These are phyloP conservation scores for Eremochloa ophiuroides DNA, from an alignment of 176 grass and related monocot genomes.

Conservation along the genomic window DNA sequence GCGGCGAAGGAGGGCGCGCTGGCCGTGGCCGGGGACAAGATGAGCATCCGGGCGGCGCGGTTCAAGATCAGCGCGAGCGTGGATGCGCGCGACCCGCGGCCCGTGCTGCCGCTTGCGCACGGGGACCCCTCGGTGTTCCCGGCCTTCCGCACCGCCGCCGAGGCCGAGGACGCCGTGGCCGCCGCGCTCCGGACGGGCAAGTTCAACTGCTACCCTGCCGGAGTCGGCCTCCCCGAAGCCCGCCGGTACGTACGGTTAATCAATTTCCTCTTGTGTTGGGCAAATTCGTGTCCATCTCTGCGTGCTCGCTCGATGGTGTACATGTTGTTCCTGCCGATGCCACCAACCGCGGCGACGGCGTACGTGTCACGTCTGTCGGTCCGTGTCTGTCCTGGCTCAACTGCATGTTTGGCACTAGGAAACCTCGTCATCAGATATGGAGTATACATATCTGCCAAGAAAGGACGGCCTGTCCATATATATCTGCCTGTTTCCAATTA, in stretches of 20 bases:
- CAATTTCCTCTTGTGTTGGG: too few relatives aligned
- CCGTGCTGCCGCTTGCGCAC: slow-evolving; percentile 47
- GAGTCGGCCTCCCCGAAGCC: slow-evolving; percentile 41
- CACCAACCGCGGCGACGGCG: too few relatives aligned
- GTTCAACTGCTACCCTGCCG: slow-evolving; percentile 55
- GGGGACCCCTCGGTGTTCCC: slow-evolving; percentile 58
- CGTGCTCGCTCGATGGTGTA: too few relatives aligned
- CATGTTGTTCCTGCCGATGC: too few relatives aligned
- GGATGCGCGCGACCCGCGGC: slow-evolving; percentile 29
- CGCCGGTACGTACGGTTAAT: slow-evolving; percentile 1
- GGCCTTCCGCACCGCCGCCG: slow-evolving; percentile 38
- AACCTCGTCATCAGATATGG: too few relatives aligned
- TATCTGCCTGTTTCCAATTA: too few relatives aligned
- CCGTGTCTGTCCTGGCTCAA: background rate
- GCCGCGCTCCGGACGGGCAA: slow-evolving; percentile 35
- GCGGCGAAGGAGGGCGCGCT: slow-evolving; percentile 1
- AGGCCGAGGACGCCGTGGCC: slow-evolving; percentile 53
- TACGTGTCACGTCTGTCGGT: background rate
- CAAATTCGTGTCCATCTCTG: too few relatives aligned
- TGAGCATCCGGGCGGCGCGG: slow-evolving; percentile 47
- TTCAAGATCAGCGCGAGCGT: background rate
- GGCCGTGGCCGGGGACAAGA: slow-evolving; percentile 3
- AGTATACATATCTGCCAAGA: too few relatives aligned
- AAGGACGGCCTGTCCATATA: too few relatives aligned
- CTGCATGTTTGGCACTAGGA: too few relatives aligned